Percentiles rank a stretch among this genome's conserved stretches.
Evolutionary conservation across 2,329 filamentous ascomycete genomes (phyloP).

Genomic region (Phoma sp.): DNA sequence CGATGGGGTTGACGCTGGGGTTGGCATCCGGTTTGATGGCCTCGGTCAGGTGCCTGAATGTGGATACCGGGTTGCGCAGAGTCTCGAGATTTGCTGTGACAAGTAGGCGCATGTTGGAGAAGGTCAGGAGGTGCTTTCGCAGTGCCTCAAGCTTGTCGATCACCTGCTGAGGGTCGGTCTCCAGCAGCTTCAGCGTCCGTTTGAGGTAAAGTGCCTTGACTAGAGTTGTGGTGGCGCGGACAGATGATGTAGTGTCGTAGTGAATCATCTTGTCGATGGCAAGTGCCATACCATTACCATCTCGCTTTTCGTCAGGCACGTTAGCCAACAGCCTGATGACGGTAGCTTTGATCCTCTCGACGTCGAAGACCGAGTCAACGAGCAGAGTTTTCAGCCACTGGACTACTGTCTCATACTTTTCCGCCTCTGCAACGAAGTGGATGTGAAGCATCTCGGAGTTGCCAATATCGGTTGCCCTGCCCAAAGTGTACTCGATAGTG

Average conservation of each 20-base stretch:
- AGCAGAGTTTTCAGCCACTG: conserved; percentile 85
- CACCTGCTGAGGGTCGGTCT: conserved; percentile 75
- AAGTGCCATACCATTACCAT: conserved; percentile 71
- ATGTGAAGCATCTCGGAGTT: conserved; percentile 84
- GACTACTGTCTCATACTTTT: conserved; percentile 84
- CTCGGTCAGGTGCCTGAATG: conserved; percentile 71
- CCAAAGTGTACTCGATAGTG: conserved; percentile 82
- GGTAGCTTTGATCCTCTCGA: conserved; percentile 64
- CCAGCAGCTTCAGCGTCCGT: conserved; percentile 79
- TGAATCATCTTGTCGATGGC: conserved; percentile 78
- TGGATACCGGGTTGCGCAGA: conserved; percentile 74
- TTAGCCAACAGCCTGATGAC: conserved; percentile 87
- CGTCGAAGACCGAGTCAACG: conserved; percentile 87
- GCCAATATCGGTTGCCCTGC: conserved; percentile 69
- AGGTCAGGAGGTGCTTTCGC: conserved; percentile 75
- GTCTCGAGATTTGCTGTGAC: conserved; percentile 82
- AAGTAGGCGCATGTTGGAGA: conserved; percentile 83
- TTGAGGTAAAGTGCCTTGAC: conserved; percentile 89
- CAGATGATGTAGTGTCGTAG: conserved; percentile 74
- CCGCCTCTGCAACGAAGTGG: conserved; percentile 82
- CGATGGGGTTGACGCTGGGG: conserved; percentile 70
- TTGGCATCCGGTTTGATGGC: conserved; percentile 55
- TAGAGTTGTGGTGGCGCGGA: conserved; percentile 79
- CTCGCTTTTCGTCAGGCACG: conserved; percentile 89
- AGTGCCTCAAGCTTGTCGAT: conserved; percentile 79